Conservation (phyloP, 2,329 filamentous ascomycete genomes). For the Claviceps sorghi region DNA sequence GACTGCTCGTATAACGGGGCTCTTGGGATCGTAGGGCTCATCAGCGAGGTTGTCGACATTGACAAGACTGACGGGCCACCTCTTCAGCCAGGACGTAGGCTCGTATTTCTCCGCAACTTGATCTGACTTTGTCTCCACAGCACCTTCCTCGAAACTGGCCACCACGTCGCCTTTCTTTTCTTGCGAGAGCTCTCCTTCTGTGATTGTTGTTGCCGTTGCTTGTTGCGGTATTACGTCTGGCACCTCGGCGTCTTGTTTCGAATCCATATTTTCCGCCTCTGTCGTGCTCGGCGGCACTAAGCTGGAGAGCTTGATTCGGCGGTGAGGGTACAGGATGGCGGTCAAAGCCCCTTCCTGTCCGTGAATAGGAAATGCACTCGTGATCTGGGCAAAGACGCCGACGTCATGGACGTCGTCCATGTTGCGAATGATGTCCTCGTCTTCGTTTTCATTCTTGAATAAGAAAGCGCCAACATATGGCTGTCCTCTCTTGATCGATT, state of each 20-base stretch:
- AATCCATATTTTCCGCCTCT: conserved; percentile 36
- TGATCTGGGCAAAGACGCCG: conserved; percentile 95
- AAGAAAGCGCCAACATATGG: conserved; percentile 95
- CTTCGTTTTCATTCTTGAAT: conserved; percentile 89
- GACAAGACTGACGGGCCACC: conserved; percentile 84
- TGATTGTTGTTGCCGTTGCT: conserved; percentile 13
- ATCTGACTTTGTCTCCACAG: conserved; percentile 44
- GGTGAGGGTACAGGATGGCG: conserved; percentile 89
- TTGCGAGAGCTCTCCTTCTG: conserved; percentile 35
- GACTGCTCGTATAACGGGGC: conserved; percentile 74
- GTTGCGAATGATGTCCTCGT: conserved; percentile 85
- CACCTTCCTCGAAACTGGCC: conserved; percentile 84
- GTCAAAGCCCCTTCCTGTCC: conserved; percentile 77
- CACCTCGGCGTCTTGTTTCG: conserved; percentile 31
- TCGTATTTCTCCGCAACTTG: conserved; percentile 50
- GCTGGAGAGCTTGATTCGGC: conserved; percentile 78
- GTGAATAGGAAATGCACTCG: conserved; percentile 82
- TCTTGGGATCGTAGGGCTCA: conserved; percentile 80
- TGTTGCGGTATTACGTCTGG: conserved; percentile 48
- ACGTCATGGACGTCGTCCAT: conserved; percentile 87
- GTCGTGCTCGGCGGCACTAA: conserved; percentile 54
- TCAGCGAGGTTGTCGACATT: conserved; percentile 89
- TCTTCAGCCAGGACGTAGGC: conserved; percentile 78
- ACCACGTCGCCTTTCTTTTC: conserved; percentile 88
- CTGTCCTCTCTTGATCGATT: conserved; percentile 93